Percentiles rank a stretch among this genome's conserved stretches.
phyloP scores from a whole-genome alignment of 2,329 filamentous ascomycete species.

The Neopestalotiopsis sp. region DNA sequence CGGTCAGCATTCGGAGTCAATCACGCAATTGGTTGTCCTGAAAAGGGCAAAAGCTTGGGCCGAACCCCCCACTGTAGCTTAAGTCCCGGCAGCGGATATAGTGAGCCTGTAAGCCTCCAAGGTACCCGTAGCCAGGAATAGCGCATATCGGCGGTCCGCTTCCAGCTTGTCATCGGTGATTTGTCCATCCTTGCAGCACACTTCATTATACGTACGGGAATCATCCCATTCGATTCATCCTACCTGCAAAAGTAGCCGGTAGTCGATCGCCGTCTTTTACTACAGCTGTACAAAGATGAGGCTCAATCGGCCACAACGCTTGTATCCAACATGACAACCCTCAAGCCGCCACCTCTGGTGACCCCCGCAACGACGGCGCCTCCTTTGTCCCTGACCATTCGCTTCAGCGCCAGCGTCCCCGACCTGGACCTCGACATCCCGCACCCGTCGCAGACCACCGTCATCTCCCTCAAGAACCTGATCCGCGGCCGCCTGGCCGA shows the following conservation, averaged over 20 bases:
- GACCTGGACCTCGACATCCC: constrained; percentile 82
- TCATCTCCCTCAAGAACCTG: constrained; percentile 79
- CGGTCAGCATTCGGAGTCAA: constrained; percentile 5
- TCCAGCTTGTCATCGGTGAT: background rate
- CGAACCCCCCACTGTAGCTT: background rate
- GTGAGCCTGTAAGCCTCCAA: background rate
- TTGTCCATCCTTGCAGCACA: background rate
- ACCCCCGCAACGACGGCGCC: constrained; percentile 27
- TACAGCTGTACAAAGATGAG: background rate
- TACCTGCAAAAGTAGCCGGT: background rate
- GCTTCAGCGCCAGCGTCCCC: constrained; percentile 85
- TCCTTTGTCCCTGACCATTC: constrained; percentile 79
- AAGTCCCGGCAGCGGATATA: background rate
- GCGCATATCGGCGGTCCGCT: background rate
- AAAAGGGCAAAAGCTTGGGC: constrained; percentile 9
- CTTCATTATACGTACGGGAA: background rate
- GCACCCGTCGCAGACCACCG: constrained; percentile 70
- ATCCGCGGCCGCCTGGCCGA: constrained; percentile 75
- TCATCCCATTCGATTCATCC: background rate
- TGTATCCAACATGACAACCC: constrained; percentile 24
- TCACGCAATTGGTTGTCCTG: constrained; percentile 5
- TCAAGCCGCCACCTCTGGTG: constrained; percentile 22
- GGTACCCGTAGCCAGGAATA: background rate
- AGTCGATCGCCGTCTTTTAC: background rate
- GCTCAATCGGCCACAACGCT: background rate